phyloP scores from a whole-genome alignment of 2,329 filamentous ascomycete genomes.

The Penicillium sp. region DNA sequence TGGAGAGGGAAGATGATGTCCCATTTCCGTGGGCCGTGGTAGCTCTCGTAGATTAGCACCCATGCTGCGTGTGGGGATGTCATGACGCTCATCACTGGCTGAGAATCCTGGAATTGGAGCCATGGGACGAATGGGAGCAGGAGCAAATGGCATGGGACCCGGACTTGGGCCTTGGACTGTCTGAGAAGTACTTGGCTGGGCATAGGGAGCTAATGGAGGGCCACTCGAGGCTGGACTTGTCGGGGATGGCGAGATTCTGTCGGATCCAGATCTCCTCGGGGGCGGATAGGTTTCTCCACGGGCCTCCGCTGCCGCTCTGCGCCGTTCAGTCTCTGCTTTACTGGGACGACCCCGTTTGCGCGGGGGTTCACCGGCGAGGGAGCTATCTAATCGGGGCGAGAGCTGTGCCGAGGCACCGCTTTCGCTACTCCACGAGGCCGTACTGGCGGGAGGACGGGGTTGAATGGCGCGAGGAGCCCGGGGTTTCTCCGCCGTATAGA shows the following conservation, averaged over 20 bases:
- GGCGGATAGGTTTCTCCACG: constrained; percentile 38
- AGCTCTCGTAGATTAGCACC: constrained; percentile 24
- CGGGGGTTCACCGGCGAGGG: constrained; percentile 29
- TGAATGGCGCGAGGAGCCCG: constrained; percentile 36
- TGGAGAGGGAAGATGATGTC: constrained; percentile 28
- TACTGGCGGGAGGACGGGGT: constrained; percentile 34
- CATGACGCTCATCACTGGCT: constrained; percentile 17
- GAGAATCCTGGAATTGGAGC: constrained; percentile 11
- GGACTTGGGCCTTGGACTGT: constrained; percentile 5
- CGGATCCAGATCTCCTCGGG: constrained; percentile 24
- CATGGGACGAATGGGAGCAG: constrained; percentile 13
- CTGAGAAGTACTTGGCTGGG: constrained; percentile 4
- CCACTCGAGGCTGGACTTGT: constrained; percentile 26
- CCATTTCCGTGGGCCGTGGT: constrained; percentile 16
- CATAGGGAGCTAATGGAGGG: constrained; percentile 20
- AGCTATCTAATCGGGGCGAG: constrained; percentile 30
- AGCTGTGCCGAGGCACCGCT: constrained; percentile 31
- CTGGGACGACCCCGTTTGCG: constrained; percentile 42
- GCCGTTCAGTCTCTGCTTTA: constrained; percentile 39
- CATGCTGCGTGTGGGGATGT: constrained; percentile 19
- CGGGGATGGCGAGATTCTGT: constrained; percentile 26
- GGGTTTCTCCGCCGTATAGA: constrained; percentile 29
- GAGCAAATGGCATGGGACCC: constrained; percentile 17
- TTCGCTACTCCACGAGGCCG: constrained; percentile 32
- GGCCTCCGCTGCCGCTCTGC: constrained; percentile 35